Percentiles rank a stretch among this genome's conserved stretches.
These are phyloP conservation scores for Candida tetrigidarum DNA, from an alignment of 1,139 yeast species.

Conservation along the genomic window DNA sequence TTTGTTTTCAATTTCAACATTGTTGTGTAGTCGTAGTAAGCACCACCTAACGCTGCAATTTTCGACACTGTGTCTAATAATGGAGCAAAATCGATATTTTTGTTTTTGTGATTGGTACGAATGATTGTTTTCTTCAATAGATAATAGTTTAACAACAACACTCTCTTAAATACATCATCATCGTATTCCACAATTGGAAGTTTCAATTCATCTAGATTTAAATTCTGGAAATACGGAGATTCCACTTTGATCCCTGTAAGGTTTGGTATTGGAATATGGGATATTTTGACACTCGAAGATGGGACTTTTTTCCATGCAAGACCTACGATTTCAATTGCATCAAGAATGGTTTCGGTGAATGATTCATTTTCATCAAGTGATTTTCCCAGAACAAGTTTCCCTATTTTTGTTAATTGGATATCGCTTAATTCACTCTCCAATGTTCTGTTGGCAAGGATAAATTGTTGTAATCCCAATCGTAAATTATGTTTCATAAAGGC, in stretches of 20 bases:
- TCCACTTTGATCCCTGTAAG: neutral
- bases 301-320: neutral
- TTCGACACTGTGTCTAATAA: neutral
- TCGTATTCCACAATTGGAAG: conserved; percentile 1
- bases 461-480: neutral
- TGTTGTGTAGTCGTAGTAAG: conserved; percentile 12
- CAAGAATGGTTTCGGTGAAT: neutral
- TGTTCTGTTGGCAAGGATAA: neutral
- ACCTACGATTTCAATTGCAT: neutral
- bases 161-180: neutral
- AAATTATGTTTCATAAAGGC: neutral
- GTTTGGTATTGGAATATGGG: neutral
- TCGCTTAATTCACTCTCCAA: neutral
- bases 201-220: neutral
- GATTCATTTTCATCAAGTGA: conserved; percentile 1
- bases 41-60: conserved; percentile 10
- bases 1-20: neutral
- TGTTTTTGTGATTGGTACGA: neutral
- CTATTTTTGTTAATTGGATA: conserved; percentile 3
- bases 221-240: neutral
- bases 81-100: neutral
- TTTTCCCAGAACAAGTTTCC: neutral
- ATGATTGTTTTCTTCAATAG: neutral
- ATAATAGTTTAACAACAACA: neutral
- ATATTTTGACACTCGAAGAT: neutral